Evolutionary conservation across 2,329 filamentous ascomycete species (phyloP).

Genomic region (Sclerotinia spermophila): DNA sequence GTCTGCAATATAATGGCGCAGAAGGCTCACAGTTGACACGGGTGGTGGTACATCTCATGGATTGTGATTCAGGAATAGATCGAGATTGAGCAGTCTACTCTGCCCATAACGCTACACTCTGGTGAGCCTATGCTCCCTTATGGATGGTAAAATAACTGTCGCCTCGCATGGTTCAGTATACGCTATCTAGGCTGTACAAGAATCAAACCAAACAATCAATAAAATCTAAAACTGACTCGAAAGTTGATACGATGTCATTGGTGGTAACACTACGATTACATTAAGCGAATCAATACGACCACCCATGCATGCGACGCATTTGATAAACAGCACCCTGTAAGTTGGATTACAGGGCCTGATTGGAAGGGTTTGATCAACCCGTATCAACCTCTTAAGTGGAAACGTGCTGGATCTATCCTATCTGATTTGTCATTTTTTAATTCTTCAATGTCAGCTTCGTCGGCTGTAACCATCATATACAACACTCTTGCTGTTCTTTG

Average conservation of each 20-base stretch:
- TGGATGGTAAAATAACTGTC: neutral
- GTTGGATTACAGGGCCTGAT: neutral
- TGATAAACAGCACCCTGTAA: neutral
- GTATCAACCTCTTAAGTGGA: neutral
- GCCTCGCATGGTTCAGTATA: neutral
- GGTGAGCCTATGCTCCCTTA: neutral
- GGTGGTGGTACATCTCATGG: neutral
- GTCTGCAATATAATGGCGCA: neutral
- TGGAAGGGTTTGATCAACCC: neutral
- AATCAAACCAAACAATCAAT: neutral
- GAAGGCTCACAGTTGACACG: neutral
- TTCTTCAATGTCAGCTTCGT: slow-evolving; percentile 2
- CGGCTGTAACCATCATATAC: neutral
- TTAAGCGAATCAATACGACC: slow-evolving; percentile 15
- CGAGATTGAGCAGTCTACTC: neutral
- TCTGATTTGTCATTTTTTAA: neutral
- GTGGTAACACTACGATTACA: neutral
- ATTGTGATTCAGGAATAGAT: neutral
- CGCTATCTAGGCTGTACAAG: neutral
- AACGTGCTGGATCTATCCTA: neutral
- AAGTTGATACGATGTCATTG: neutral
- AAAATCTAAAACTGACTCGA: neutral
- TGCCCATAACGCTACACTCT: neutral
- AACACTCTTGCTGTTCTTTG: neutral
- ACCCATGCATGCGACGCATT: neutral